phyloP scores from a whole-genome alignment of 805 yeast genomes.

The Torulaspora franciscae region DNA sequence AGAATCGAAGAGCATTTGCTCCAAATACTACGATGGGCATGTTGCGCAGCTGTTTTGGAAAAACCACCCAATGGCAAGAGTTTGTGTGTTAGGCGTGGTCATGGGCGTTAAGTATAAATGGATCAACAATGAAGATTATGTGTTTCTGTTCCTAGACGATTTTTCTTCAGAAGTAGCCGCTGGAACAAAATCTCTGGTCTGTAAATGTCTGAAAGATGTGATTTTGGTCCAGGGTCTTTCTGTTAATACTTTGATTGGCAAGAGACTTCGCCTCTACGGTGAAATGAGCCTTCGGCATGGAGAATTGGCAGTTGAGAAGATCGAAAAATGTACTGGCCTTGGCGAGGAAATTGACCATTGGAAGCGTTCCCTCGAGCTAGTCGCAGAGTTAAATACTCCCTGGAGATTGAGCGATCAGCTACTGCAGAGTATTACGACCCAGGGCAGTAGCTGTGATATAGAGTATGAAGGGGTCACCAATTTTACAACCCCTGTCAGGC shows the following conservation, averaged over 20 bases:
- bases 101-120: constrained; percentile 25
- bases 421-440: neutral
- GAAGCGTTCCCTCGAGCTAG: constrained; percentile 27
- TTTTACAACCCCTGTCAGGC: neutral
- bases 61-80: constrained; percentile 42
- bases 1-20: constrained; percentile 8
- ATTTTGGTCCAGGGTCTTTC: constrained; percentile 24
- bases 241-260: constrained; percentile 23
- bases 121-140: constrained; percentile 17
- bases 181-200: constrained; percentile 18
- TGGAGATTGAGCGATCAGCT: constrained; percentile 31
- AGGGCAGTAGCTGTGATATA: neutral
- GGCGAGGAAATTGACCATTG: constrained; percentile 38
- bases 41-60: constrained; percentile 30
- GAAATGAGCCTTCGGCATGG: constrained; percentile 13
- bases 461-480: neutral
- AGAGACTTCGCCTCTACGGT: constrained; percentile 33
- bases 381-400: constrained; percentile 29
- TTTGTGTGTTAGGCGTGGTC: constrained; percentile 38
- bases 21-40: constrained; percentile 9
- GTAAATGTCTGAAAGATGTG: constrained; percentile 25
- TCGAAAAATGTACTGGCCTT: constrained; percentile 26
- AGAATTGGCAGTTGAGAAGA: constrained; percentile 34
- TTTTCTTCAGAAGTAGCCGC: constrained; percentile 13
- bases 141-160: constrained; percentile 27